Conservation (phyloP, 768 basidiomycete genomes). For the Tylopilus sp. region DNA sequence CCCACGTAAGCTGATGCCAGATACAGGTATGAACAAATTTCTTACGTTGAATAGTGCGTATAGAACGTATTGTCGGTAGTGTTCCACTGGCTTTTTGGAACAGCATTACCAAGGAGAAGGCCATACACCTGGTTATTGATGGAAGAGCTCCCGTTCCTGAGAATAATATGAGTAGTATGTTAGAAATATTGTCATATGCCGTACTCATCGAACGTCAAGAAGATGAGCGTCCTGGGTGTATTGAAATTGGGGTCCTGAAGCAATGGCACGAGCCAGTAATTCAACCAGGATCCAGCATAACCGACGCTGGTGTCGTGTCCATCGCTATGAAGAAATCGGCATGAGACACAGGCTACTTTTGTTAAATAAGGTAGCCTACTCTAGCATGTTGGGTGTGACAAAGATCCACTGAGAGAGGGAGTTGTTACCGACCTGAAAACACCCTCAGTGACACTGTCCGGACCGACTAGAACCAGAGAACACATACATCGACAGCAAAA, state of each 20-base stretch:
- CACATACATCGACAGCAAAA: not conserved
- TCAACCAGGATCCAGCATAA: constrained; percentile 44
- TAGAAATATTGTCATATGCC: constrained; percentile 18
- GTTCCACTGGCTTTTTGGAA: constrained; percentile 40
- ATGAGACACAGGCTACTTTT: too few species aligned
- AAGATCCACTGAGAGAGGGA: constrained; percentile 58
- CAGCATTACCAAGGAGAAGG: constrained; percentile 42
- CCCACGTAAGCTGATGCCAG: not conserved
- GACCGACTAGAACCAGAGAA: not conserved
- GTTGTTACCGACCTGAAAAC: constrained; percentile 30
- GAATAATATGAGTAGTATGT: not conserved
- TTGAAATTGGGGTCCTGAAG: not conserved
- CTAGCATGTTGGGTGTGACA: constrained; percentile 54
- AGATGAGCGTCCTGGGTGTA: not conserved
- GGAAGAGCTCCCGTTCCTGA: constrained; percentile 26
- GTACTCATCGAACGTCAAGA: constrained; percentile 2
- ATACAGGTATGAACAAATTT: not conserved
- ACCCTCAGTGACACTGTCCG: not conserved
- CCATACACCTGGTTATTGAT: constrained; percentile 46
- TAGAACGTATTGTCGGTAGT: constrained; percentile 53
- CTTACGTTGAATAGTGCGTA: constrained; percentile 52
- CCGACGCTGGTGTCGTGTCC: constrained; percentile 56
- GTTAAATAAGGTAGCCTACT: constrained; percentile 18
- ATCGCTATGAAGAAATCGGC: constrained; percentile 37
- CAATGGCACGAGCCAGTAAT: constrained; percentile 33